phyloP scores from a whole-genome alignment of 2,329 filamentous ascomycete genomes.

The Pestalotiopsis sp. region DNA sequence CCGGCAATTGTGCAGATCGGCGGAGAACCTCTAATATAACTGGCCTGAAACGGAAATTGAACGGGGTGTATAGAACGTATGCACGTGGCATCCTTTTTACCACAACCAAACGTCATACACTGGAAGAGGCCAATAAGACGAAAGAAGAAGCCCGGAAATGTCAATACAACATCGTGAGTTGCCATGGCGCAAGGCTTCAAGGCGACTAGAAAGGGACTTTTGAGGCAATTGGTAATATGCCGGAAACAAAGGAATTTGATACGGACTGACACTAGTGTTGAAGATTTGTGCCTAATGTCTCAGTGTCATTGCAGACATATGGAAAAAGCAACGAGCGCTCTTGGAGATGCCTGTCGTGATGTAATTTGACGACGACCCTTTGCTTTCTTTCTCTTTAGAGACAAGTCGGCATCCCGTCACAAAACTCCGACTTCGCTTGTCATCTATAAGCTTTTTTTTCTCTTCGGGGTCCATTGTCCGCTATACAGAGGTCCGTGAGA shows the following conservation, averaged over 20 bases:
- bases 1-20: conserved; percentile 2
- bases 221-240: not conserved
- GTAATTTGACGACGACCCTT: not conserved
- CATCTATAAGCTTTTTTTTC: not conserved
- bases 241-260: not conserved
- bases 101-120: not conserved
- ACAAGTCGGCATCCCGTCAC: not conserved
- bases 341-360: not conserved
- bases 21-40: not conserved
- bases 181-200: not conserved
- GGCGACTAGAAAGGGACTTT: not conserved
- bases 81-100: not conserved
- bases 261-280: not conserved
- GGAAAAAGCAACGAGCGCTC: not conserved
- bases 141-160: not conserved
- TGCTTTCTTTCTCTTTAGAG: not conserved
- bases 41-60: not conserved
- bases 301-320: not conserved
- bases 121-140: not conserved
- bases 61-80: not conserved
- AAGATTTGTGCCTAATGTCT: not conserved
- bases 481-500: not conserved
- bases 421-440: not conserved
- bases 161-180: not conserved
- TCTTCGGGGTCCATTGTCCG: not conserved